These are phyloP conservation scores for Taxillus chinensis DNA, from an alignment of 164 flowering plant genomes.

Conservation along the genomic window DNA sequence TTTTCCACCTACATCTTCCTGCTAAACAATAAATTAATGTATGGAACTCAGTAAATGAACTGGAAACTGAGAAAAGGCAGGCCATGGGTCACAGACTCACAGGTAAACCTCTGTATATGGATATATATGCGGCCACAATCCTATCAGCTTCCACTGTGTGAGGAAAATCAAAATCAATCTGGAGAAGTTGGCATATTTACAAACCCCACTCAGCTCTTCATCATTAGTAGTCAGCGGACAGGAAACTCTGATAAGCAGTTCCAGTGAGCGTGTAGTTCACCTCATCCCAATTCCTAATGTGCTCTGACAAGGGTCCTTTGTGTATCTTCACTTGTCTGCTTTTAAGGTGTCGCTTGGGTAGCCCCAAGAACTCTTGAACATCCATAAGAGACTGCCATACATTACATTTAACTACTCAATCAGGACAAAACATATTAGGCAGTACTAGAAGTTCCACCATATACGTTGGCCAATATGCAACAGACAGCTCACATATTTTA, in stretches of 20 bases:
- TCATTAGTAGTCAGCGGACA: conserved; percentile 30
- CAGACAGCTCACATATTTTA: no score
- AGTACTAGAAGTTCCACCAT: no score
- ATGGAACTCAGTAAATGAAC: no score
- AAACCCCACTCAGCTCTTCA: neutral
- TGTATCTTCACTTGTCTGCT: conserved; percentile 87
- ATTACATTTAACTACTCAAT: neutral
- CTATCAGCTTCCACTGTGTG: neutral
- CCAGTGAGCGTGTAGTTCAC: conserved; percentile 48
- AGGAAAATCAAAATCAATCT: neutral
- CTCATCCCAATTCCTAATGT: conserved; percentile 63
- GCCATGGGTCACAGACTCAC: no score
- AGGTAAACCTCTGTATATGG: no score
- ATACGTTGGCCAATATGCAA: no score
- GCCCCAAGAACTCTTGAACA: conserved; percentile 49
- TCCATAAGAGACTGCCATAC: conserved; percentile 39
- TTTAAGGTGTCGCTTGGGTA: conserved; percentile 41
- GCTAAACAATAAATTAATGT: no score
- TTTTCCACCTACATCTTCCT: no score
- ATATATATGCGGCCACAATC: no score
- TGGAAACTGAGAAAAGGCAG: no score
- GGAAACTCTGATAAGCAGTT: conserved; percentile 47
- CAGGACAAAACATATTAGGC: no score
- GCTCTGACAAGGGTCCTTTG: conserved; percentile 41
- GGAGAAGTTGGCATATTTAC: neutral